A percentile compares a stretch with the other conserved stretches of the same genome.
Conservation (phyloP, 2,329 filamentous ascomycete species). For the Fusarium penzigii region DNA sequence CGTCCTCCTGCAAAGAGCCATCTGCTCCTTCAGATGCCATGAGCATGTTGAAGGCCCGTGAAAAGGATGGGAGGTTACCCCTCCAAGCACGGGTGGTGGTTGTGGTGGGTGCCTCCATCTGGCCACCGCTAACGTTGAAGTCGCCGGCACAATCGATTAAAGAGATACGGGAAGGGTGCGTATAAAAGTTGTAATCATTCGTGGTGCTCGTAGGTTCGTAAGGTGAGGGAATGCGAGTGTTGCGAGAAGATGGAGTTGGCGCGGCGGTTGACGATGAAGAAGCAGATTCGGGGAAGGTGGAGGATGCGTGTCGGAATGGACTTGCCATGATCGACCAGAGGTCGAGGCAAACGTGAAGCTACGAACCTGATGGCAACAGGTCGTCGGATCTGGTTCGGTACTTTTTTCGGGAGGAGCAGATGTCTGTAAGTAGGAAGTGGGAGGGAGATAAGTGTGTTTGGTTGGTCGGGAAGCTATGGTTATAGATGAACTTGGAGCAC, state of each 20-base stretch:
- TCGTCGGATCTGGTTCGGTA: too few relatives aligned
- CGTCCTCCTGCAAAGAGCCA: constrained; percentile 25
- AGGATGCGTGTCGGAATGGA: constrained; percentile 26
- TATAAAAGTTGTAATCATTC: constrained; percentile 26
- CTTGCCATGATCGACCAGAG: constrained; percentile 25
- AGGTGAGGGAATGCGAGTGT: constrained; percentile 16
- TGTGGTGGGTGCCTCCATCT: constrained; percentile 28
- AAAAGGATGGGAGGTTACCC: constrained; percentile 46
- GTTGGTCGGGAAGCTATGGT: too few relatives aligned
- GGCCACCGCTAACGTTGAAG: constrained; percentile 21
- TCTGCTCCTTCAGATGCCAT: constrained; percentile 36
- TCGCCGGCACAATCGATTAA: constrained; percentile 53
- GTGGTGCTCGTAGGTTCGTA: constrained; percentile 11
- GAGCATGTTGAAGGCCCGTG: constrained; percentile 55
- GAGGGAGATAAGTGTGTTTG: too few relatives aligned
- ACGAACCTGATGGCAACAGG: constrained; percentile 5
- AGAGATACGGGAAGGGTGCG: constrained; percentile 36
- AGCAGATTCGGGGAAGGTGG: constrained; percentile 22
- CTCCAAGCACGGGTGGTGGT: constrained; percentile 25
- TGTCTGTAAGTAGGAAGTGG: too few relatives aligned
- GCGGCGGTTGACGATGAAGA: constrained; percentile 13
- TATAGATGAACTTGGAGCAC: too few relatives aligned
- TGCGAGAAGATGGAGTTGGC: constrained; percentile 21
- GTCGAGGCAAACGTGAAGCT: constrained; percentile 6
- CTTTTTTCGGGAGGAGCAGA: too few relatives aligned